Conservation (phyloP, 495 filamentous ascomycete species). For the Amorphotheca resinae region DNA sequence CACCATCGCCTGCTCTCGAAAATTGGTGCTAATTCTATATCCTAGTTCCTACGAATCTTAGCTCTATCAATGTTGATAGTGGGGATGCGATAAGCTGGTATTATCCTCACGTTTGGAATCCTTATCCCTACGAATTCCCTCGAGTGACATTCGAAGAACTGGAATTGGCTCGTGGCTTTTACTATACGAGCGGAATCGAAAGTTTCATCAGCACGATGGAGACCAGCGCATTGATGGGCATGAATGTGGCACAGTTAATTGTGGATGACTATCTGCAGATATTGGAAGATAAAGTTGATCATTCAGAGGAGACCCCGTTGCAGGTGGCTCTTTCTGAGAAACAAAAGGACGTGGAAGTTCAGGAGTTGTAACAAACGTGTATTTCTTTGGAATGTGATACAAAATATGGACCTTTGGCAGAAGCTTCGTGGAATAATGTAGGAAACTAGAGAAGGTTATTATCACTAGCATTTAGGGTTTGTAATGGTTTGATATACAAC, state of each 20-base stretch:
- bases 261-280: constrained; percentile 34
- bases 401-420: too few species aligned
- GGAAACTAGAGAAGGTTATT: too few species aligned
- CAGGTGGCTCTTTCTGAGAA: neutral
- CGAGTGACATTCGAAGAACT: constrained; percentile 80
- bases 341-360: neutral
- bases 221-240: constrained; percentile 90
- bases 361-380: constrained; percentile 5
- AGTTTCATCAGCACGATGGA: constrained; percentile 97
- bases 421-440: too few species aligned
- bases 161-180: constrained; percentile 52
- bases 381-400: too few species aligned
- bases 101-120: constrained; percentile 55
- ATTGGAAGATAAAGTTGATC: constrained; percentile 11
- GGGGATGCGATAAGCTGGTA: constrained; percentile 61
- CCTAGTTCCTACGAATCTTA: constrained; percentile 7
- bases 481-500: too few species aligned
- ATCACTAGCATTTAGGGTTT: too few species aligned
- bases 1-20: neutral
- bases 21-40: constrained; percentile 20
- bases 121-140: constrained; percentile 74
- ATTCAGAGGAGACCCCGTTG: neutral
- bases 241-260: constrained; percentile 77
- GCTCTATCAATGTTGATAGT: constrained; percentile 22
- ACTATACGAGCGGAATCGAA: constrained; percentile 91